phyloP scores from a whole-genome alignment of 306 rosid species.

The Urtica urens region DNA sequence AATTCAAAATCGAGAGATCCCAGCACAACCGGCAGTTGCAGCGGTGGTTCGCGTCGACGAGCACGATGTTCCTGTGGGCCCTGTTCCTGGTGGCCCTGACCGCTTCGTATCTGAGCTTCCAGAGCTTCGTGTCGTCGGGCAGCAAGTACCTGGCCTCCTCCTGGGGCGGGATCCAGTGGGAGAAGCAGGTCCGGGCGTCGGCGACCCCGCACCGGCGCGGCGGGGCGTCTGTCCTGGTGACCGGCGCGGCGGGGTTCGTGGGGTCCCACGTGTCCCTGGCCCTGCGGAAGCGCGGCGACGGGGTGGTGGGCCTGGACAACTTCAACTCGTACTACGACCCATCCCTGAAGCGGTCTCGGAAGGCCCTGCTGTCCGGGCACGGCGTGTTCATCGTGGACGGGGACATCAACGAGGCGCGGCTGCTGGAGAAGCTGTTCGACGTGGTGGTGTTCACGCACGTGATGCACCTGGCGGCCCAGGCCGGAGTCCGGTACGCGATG shows the following conservation, averaged over 20 bases:
- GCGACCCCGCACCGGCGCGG: slow-evolving; percentile 59
- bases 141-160: slow-evolving; percentile 58
- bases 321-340: slow-evolving; percentile 82
- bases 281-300: slow-evolving; percentile 55
- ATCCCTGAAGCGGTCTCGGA: slow-evolving; percentile 59
- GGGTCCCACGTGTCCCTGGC: slow-evolving; percentile 73
- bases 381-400: slow-evolving; percentile 62
- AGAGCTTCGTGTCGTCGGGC: slow-evolving; percentile 57
- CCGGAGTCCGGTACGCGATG: slow-evolving; percentile 87
- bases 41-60: slow-evolving; percentile 74
- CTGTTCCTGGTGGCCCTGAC: slow-evolving; percentile 65
- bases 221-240: slow-evolving; percentile 64
- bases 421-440: slow-evolving; percentile 60
- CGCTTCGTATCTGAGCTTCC: slow-evolving; percentile 69
- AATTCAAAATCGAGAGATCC: slow-evolving; percentile 66
- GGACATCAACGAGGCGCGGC: slow-evolving; percentile 55
- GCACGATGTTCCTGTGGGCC: slow-evolving; percentile 89
- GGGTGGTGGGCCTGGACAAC: slow-evolving; percentile 74
- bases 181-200: slow-evolving; percentile 66
- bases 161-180: slow-evolving; percentile 95
- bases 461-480: slow-evolving; percentile 91
- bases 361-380: slow-evolving; percentile 23
- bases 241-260: slow-evolving; percentile 74
- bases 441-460: slow-evolving; percentile 75
- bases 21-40: slow-evolving; percentile 61